Conservation (phyloP, 2,329 filamentous ascomycete species). For the Neopestalotiopsis rosae region DNA sequence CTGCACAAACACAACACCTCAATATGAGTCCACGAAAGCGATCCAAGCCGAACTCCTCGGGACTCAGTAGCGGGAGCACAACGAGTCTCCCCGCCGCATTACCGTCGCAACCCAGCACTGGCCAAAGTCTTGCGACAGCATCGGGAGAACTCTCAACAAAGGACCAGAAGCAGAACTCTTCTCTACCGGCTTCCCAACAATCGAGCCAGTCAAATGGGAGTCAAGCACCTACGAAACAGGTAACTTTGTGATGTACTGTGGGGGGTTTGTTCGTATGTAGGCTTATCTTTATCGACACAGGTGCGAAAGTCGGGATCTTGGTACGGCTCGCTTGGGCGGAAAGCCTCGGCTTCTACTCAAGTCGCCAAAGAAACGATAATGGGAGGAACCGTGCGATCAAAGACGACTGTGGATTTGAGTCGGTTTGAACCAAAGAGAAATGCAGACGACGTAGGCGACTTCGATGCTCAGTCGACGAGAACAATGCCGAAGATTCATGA, state of each 20-base stretch:
- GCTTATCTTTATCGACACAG: conserved; percentile 35
- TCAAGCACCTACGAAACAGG: conserved; percentile 22
- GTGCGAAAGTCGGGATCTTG: conserved; percentile 61
- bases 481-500: conserved; percentile 38
- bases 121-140: conserved; percentile 28
- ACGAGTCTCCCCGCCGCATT: conserved; percentile 26
- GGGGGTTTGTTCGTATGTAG: not conserved
- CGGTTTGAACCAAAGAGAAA: conserved; percentile 54
- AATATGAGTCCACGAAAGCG: conserved; percentile 50
- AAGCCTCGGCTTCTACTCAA: conserved; percentile 61
- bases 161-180: conserved; percentile 25
- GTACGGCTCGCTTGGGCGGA: conserved; percentile 68
- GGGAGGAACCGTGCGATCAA: conserved; percentile 57
- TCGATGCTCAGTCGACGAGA: conserved; percentile 35
- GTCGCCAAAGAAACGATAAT: conserved; percentile 66
- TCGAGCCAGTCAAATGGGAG: conserved; percentile 6
- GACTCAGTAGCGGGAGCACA: conserved; percentile 27
- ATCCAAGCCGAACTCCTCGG: conserved; percentile 41
- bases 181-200: conserved; percentile 18
- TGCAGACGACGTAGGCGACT: conserved; percentile 36
- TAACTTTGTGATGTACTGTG: not conserved
- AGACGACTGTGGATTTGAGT: conserved; percentile 52
- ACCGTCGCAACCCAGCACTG: conserved; percentile 24
- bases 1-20: not conserved
- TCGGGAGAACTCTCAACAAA: conserved; percentile 16